Evolutionary conservation across 2,329 filamentous ascomycete genomes (phyloP).

Genomic region (Drechslera avenae): DNA sequence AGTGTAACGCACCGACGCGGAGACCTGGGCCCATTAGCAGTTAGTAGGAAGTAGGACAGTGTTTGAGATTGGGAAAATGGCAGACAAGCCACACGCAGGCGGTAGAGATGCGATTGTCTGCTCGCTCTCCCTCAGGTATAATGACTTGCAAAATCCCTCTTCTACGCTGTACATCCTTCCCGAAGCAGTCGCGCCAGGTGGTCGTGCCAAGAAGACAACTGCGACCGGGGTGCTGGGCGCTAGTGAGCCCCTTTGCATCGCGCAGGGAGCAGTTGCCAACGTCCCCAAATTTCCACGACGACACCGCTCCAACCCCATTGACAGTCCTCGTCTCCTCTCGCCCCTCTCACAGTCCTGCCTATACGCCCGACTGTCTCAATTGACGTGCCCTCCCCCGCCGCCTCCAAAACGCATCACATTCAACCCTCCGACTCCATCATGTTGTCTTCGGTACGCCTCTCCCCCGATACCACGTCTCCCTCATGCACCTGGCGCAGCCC

Average conservation of each 20-base stretch:
- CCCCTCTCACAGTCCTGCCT: constrained; percentile 30
- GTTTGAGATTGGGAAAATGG: too few relatives aligned
- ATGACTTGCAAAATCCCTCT: background rate
- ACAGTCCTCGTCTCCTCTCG: constrained; percentile 24
- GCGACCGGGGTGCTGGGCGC: constrained; percentile 37
- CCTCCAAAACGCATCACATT: constrained; percentile 27
- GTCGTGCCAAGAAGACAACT: constrained; percentile 37
- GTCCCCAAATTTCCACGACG: constrained; percentile 49
- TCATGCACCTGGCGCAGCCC: constrained; percentile 27
- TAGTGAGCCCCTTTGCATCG: constrained; percentile 51
- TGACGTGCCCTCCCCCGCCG: constrained; percentile 20
- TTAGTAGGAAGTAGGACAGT: too few relatives aligned
- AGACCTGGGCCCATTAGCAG: too few relatives aligned
- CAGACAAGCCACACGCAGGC: background rate
- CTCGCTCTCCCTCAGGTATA: background rate
- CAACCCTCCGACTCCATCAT: constrained; percentile 35
- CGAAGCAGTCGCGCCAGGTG: constrained; percentile 31
- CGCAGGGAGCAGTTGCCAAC: constrained; percentile 46
- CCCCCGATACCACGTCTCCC: constrained; percentile 30
- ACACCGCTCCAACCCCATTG: constrained; percentile 37
- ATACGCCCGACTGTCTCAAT: constrained; percentile 25
- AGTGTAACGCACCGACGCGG: too few relatives aligned
- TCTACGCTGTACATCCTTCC: constrained; percentile 17
- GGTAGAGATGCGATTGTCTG: too few relatives aligned
- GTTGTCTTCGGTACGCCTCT: constrained; percentile 48